phyloP scores from a whole-genome alignment of 441 rosid genomes.

The Euphorbia celastroides region DNA sequence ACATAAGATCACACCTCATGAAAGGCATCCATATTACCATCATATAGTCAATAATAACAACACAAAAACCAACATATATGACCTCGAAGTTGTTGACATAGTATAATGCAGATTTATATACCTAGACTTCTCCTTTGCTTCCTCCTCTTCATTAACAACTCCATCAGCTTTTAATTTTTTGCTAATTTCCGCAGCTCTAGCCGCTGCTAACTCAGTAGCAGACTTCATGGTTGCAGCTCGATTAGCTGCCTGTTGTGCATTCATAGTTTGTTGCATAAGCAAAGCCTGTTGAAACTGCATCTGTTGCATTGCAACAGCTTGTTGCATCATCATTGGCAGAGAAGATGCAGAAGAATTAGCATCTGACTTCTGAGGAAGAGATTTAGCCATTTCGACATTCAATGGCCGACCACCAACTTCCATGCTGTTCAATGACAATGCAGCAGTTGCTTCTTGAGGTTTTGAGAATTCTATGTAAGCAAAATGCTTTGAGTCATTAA shows the following conservation, averaged over 20 bases:
- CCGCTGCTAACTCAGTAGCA: constrained; percentile 96
- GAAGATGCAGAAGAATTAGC: constrained; percentile 53
- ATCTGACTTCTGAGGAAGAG: constrained; percentile 73
- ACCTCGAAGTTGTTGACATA: not conserved
- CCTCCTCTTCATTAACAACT: constrained; percentile 55
- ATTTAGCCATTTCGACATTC: constrained; percentile 95
- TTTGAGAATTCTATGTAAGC: constrained; percentile 90
- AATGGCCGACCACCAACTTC: constrained; percentile 92
- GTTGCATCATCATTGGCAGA: constrained; percentile 98
- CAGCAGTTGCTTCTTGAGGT: constrained; percentile 93
- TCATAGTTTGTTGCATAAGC: constrained; percentile 93
- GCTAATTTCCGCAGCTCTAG: constrained; percentile 98
- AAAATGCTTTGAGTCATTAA: constrained; percentile 87
- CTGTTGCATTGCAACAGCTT: constrained; percentile 99
- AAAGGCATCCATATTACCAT: not conserved
- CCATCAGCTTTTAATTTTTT: constrained; percentile 90
- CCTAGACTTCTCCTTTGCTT: constrained; percentile 59
- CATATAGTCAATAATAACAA: not conserved
- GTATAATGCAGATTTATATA: constrained; percentile 19
- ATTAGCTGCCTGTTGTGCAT: constrained; percentile 98
- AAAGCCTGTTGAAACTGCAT: constrained; percentile 99
- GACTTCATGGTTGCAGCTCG: constrained; percentile 97
- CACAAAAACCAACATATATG: not conserved
- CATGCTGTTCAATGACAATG: constrained; percentile 86
- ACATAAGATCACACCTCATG: not conserved